Evolutionary conservation across 805 yeast genomes (phyloP).

Genomic region (Cyberlindnera maclurae): DNA sequence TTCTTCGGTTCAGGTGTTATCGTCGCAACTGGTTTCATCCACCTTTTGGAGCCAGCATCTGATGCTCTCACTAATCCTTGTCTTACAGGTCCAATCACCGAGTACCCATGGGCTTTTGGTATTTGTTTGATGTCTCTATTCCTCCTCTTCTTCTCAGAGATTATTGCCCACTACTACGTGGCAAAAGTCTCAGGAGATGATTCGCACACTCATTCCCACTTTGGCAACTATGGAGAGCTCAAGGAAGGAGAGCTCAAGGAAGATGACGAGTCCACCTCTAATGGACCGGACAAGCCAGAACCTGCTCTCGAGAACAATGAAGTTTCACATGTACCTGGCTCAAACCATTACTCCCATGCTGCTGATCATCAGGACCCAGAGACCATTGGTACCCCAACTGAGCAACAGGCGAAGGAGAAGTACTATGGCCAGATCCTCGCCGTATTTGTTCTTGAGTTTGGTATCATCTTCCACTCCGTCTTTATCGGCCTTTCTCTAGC

Average conservation of each 20-base stretch:
- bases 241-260: conserved; percentile 13
- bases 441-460: conserved; percentile 63
- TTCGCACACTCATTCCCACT: conserved; percentile 46
- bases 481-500: conserved; percentile 76
- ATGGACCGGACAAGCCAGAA: conserved; percentile 4
- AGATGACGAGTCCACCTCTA: conserved; percentile 10
- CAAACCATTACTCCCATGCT: conserved; percentile 39
- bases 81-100: conserved; percentile 51
- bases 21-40: conserved; percentile 75
- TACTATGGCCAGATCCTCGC: conserved; percentile 51
- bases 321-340: conserved; percentile 17
- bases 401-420: conserved; percentile 32
- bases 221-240: conserved; percentile 37
- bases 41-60: conserved; percentile 62
- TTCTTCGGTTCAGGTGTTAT: conserved; percentile 83
- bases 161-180: conserved; percentile 38
- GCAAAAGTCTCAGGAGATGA: conserved; percentile 24
- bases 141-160: conserved; percentile 40
- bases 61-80: conserved; percentile 51
- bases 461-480: conserved; percentile 76
- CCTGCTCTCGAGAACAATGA: neutral
- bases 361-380: conserved; percentile 38
- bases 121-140: conserved; percentile 42
- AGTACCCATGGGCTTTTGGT: conserved; percentile 52
- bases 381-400: conserved; percentile 29